Base-by-base conservation (phyloP, 352 stramenopile genomes). In the Thraustochytrium striatum region DNA sequence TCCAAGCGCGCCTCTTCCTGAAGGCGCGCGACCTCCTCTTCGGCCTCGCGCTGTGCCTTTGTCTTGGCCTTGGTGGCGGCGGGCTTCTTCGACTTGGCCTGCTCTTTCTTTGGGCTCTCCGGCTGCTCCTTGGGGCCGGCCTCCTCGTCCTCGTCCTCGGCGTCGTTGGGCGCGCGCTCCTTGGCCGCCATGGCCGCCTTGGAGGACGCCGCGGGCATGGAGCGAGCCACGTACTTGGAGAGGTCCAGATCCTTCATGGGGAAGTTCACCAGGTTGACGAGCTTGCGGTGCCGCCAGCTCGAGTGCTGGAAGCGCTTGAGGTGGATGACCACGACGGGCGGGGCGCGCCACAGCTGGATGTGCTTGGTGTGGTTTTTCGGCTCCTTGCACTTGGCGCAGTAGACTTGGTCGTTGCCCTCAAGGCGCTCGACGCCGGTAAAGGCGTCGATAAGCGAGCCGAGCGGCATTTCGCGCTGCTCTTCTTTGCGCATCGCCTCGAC, bases 221-320 rank as follows among this genome's bases (percentile, higher is more conserved):
- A 61, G 81, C 89, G 85, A 13, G 89, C 90, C 32, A 95, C 84
- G 82, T 91, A 94, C 9, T 87, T 84, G 19, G 86, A 82, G 30
- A 98, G 83, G 81, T 97, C 88, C 16, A 98, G 85, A 16, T 94
- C 94, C 82, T 90, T 90, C 1, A 98, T 83, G 3, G 94, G 94
- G 80, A 98, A 99, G 47, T 97, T 88, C 33, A 99, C 94, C 7
- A 97, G 87, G 81, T 98, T 93, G 36, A 96, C 88, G 61, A 98
- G 86, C 85, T 99, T 99, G 78, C 93, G 87, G 33, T 38, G 70
- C 82, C 88, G 87, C 30, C 91, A 87, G 81, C 94, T 87, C n/a
- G 94, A 98, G 72, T 94, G 98, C 78, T 98, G 95, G 81, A 99
- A 99, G 13, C 96, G 91, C 83, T 99, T 99, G 19, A 99, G 87